These are phyloP conservation scores for Pseudogymnoascus sp. DNA, from an alignment of 2,329 filamentous ascomycete genomes.

Conservation along the genomic window DNA sequence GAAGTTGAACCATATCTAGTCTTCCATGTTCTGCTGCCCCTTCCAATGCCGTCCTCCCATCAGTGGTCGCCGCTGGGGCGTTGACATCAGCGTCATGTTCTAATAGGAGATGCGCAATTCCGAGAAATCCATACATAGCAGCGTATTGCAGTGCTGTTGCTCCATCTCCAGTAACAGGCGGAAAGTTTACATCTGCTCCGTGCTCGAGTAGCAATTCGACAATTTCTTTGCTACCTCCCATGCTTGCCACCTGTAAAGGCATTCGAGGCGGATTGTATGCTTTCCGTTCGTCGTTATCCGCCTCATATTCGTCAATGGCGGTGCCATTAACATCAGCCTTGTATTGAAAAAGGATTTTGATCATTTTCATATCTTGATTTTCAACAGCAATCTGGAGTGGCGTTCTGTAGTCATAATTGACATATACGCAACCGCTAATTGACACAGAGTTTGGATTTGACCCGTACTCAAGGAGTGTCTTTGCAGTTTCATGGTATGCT, in stretches of 20 bases:
- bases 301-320: too few relatives aligned
- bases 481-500: background rate
- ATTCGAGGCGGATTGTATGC: background rate
- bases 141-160: background rate
- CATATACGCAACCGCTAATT: background rate
- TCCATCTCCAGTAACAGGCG: background rate
- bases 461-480: background rate
- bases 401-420: background rate
- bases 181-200: background rate
- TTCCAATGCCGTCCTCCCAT: conserved; percentile 23
- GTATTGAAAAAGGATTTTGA: background rate
- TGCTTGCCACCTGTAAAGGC: background rate
- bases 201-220: background rate
- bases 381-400: background rate
- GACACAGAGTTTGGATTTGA: background rate
- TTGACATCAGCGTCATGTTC: background rate
- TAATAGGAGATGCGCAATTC: background rate
- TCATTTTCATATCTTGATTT: background rate
- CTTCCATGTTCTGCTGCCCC: conserved; percentile 27
- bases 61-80: background rate
- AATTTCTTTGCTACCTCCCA: background rate
- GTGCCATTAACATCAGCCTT: background rate
- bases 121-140: background rate
- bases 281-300: too few relatives aligned
- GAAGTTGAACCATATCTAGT: conserved; percentile 24